A percentile compares a stretch with the other conserved stretches of the same genome.
phyloP scores from a whole-genome alignment of 208 protist species.

The Acanthamoeba triangularis region DNA sequence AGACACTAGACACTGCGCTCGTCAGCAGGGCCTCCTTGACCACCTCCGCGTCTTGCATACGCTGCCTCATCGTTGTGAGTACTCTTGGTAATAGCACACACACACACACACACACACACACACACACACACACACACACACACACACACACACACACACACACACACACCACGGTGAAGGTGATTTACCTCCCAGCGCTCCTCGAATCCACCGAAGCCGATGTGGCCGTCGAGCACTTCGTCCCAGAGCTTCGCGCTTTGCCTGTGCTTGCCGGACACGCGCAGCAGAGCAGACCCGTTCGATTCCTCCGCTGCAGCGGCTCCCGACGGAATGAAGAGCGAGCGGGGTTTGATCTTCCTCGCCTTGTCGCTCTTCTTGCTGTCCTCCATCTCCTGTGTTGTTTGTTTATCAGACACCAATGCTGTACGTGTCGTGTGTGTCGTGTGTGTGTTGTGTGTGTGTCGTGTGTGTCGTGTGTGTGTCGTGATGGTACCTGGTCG shows the following conservation, averaged over 20 bases:
- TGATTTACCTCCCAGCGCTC: not conserved
- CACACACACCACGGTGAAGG: too few relatives aligned
- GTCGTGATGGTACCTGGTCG: not conserved
- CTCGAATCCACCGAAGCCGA: not conserved
- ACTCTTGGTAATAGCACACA: not conserved
- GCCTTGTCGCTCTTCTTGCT: not conserved
- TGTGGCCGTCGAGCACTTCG: not conserved
- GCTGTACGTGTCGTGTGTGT: too few relatives aligned
- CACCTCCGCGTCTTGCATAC: constrained; percentile 48
- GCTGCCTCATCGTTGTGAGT: not conserved
- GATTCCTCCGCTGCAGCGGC: not conserved
- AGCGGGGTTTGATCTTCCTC: constrained; percentile 27
- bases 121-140: too few relatives aligned
- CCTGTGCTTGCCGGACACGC: not conserved
- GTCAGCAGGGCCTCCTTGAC: constrained; percentile 64
- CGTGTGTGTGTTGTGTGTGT: not conserved
- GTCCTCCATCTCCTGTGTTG: not conserved
- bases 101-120: too few relatives aligned
- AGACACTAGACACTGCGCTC: not conserved
- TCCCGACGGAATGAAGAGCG: not conserved
- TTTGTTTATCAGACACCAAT: not conserved
- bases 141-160: too few relatives aligned
- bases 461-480: not conserved
- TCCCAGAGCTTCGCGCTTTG: not conserved
- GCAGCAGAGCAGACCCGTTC: not conserved